Base-by-base conservation (phyloP, 1,284 basidiomycete genomes). In the Testicularia cyperi region DNA sequence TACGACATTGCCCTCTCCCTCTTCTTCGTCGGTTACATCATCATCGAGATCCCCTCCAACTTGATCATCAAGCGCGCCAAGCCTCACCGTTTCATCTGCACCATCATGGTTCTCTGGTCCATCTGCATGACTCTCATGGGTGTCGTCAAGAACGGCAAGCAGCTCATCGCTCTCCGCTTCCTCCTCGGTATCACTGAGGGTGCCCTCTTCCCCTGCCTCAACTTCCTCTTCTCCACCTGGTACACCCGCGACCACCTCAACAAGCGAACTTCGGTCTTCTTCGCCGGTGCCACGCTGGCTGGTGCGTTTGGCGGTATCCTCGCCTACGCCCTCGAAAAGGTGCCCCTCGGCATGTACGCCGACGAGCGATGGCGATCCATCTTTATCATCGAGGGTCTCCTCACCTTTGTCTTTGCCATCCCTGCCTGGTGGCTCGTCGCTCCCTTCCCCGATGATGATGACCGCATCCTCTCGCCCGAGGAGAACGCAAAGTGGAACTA, bases 1-100 rank as follows among this genome's bases (percentile, higher is more conserved):
- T 80, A 76, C 63, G 72, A 42, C 77, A 56, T 78, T 18, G 78
- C 48, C 25, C 42, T 40, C n/a, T 32, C 32, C 27, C 38, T 51
- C 21, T 41, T 39, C 32, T 34, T 86, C 63, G 80, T 85, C 4
- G 82, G 83, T 40, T 53, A 53, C 41, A 32, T 74, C 34, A 67
- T 54, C 19, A 44, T 68, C 10, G 49, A 74, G 52, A 46, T 74
- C 10, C 72, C 72, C 4, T 51, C 38, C 28, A 71, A 71, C 44
- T 40, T 74, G 12, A 37, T 54, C 14, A 54, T 74, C 18, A 67
- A 63, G 30, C 35, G 44, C 18, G 34, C 65, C 20, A 46, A 68
- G 24, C 72, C 72, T 8, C 67, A 64, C 25, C 35, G 69, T n/a
- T 64, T 53, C 45, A 74, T 74, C 31, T 44, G 36, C 18, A 28